A percentile compares a stretch with the other conserved stretches of the same genome.
Conservation (phyloP, 2,329 filamentous ascomycete genomes). For the Fusarium heterosporum region DNA sequence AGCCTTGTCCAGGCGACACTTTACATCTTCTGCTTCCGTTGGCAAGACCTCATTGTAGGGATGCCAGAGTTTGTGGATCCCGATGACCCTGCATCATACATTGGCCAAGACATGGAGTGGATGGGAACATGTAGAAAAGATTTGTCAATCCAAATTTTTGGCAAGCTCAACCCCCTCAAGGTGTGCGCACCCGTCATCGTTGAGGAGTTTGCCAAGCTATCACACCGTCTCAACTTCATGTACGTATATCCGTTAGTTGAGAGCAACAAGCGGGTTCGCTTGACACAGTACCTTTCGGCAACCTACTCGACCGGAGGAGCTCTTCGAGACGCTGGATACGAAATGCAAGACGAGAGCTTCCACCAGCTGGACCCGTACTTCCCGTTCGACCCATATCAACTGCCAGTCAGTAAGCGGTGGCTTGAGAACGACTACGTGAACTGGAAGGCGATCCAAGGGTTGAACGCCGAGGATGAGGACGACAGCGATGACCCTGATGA, state of each 20-base stretch:
- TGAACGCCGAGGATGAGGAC: constrained; percentile 69
- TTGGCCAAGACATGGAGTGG: constrained; percentile 82
- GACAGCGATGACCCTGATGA: constrained; percentile 66
- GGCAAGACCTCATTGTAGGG: constrained; percentile 84
- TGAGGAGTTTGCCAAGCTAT: constrained; percentile 88
- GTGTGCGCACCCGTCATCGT: constrained; percentile 93
- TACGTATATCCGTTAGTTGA: constrained; percentile 92
- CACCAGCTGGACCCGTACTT: constrained; percentile 95
- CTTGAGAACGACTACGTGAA: constrained; percentile 84
- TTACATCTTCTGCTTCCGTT: constrained; percentile 98
- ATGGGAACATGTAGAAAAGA: constrained; percentile 78
- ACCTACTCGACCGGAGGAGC: constrained; percentile 67
- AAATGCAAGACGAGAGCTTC: constrained; percentile 76
- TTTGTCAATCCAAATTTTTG: constrained; percentile 82
- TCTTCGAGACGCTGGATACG: constrained; percentile 61
- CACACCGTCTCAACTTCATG: constrained; percentile 86
- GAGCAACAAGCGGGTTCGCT: constrained; percentile 88
- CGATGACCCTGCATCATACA: constrained; percentile 70
- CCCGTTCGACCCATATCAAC: constrained; percentile 95
- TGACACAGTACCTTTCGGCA: constrained; percentile 75
- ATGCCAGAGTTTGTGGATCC: constrained; percentile 70
- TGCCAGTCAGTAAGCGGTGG: constrained; percentile 90
- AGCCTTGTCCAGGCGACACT: constrained; percentile 87
- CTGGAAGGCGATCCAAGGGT: constrained; percentile 80
- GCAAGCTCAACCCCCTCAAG: constrained; percentile 92